Evolutionary conservation across 2,329 filamentous ascomycete species (phyloP).

Genomic region (Hypoxylon rubiginosum): DNA sequence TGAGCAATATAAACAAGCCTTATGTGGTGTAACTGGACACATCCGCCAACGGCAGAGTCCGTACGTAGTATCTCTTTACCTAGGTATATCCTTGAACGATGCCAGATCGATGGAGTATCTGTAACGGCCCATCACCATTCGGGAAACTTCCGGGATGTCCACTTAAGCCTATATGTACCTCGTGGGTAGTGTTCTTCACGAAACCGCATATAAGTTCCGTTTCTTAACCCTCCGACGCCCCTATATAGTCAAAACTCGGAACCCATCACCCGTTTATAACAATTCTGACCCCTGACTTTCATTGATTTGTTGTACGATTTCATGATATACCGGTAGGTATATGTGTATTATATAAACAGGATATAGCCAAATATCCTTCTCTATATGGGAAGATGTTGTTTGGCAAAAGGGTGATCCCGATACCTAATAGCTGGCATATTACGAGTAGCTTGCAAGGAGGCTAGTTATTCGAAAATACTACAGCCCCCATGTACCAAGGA

Average conservation of each 20-base stretch:
- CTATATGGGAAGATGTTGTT: no score
- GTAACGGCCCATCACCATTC: conserved; percentile 9
- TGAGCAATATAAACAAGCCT: conserved; percentile 13
- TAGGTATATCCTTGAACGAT: conserved; percentile 35
- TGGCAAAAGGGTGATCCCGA: no score
- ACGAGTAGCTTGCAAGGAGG: neutral
- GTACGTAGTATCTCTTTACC: conserved; percentile 22
- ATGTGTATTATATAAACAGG: no score
- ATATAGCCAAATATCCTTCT: no score
- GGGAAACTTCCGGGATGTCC: neutral
- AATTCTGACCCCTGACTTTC: neutral
- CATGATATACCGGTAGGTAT: neutral
- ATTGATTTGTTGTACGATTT: neutral
- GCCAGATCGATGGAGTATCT: conserved; percentile 20
- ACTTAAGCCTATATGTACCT: neutral
- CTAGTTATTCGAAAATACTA: neutral
- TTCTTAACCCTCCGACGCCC: no score
- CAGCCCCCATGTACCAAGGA: neutral
- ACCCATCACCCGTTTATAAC: neutral
- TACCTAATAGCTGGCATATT: neutral
- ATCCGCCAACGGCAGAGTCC: conserved; percentile 22
- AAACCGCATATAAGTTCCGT: neutral
- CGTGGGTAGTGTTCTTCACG: neutral
- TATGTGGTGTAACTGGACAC: conserved; percentile 35
- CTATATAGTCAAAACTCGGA: neutral